These are phyloP conservation scores for Scedosporium apiospermum DNA, from an alignment of 2,329 filamentous ascomycete genomes.

Conservation along the genomic window DNA sequence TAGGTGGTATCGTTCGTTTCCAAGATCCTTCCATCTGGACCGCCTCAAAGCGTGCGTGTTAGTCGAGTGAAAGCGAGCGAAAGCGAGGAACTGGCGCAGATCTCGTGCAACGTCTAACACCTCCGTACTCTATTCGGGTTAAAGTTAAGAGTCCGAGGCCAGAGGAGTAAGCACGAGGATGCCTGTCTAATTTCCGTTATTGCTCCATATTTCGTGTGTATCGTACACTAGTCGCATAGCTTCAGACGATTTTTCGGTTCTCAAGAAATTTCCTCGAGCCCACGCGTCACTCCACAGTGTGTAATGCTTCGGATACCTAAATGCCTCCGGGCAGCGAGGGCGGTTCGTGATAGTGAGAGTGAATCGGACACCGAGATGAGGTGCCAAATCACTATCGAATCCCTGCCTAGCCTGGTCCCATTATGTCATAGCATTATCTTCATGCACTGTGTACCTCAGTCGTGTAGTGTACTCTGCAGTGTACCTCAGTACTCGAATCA, in stretches of 20 bases:
- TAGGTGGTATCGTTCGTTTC: background rate
- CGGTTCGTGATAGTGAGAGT: too few relatives aligned
- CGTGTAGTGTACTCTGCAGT: background rate
- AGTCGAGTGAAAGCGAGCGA: background rate
- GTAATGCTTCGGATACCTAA: too few relatives aligned
- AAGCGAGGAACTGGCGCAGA: background rate
- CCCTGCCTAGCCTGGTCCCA: too few relatives aligned
- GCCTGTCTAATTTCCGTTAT: background rate
- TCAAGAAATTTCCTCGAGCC: background rate
- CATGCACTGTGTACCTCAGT: background rate
- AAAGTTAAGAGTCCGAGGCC: constrained; percentile 4
- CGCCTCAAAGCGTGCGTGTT: background rate
- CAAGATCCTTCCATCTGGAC: background rate
- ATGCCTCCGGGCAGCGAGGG: too few relatives aligned
- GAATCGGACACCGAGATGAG: too few relatives aligned
- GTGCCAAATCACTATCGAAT: too few relatives aligned
- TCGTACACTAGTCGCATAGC: background rate
- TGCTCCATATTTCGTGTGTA: background rate
- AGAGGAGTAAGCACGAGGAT: constrained; percentile 9
- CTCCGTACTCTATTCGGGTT: background rate
- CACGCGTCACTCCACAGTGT: background rate
- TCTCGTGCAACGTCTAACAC: background rate
- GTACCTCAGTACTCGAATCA: background rate
- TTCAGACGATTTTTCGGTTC: background rate
- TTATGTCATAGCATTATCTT: background rate